phyloP scores from a whole-genome alignment of 805 yeast species.

The Cyberlindnera veronae region DNA sequence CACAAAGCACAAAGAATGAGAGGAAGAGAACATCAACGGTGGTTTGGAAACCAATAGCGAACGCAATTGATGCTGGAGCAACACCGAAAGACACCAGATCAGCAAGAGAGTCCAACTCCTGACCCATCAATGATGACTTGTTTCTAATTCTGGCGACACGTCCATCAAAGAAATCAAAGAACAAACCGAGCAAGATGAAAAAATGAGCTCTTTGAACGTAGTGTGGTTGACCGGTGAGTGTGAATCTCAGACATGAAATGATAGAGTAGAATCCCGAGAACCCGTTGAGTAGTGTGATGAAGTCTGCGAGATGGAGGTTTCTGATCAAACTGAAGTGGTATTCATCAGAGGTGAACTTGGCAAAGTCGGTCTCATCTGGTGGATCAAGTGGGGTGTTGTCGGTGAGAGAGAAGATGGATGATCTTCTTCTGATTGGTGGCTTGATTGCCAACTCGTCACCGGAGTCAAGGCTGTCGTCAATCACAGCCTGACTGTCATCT shows the following conservation, averaged over 20 bases:
- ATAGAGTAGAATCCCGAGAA: constrained; percentile 91
- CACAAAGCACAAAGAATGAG: constrained; percentile 86
- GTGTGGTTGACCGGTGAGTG: constrained; percentile 63
- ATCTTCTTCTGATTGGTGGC: constrained; percentile 37
- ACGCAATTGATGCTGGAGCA: constrained; percentile 91
- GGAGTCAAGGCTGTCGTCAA: constrained; percentile 21
- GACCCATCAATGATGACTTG: constrained; percentile 92
- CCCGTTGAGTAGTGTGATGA: constrained; percentile 90
- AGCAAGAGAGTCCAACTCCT: constrained; percentile 94
- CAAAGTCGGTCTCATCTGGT: constrained; percentile 73
- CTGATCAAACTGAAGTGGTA: constrained; percentile 85
- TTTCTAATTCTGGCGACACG: constrained; percentile 93
- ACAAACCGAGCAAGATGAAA: constrained; percentile 85
- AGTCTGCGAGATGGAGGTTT: constrained; percentile 92
- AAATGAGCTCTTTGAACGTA: constrained; percentile 86
- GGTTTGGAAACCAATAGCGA: constrained; percentile 84
- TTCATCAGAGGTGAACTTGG: constrained; percentile 74
- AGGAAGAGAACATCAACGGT: constrained; percentile 75
- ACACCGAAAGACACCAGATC: constrained; percentile 94
- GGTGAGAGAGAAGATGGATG: constrained; percentile 45
- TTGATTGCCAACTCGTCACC: constrained; percentile 18
- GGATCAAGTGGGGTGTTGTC: constrained; percentile 55
- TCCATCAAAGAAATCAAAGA: constrained; percentile 96
- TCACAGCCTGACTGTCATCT: constrained; percentile 10
- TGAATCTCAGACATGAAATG: constrained; percentile 78